phyloP scores from a whole-genome alignment of 2,329 filamentous ascomycete species.

The Fusarium dimerum region DNA sequence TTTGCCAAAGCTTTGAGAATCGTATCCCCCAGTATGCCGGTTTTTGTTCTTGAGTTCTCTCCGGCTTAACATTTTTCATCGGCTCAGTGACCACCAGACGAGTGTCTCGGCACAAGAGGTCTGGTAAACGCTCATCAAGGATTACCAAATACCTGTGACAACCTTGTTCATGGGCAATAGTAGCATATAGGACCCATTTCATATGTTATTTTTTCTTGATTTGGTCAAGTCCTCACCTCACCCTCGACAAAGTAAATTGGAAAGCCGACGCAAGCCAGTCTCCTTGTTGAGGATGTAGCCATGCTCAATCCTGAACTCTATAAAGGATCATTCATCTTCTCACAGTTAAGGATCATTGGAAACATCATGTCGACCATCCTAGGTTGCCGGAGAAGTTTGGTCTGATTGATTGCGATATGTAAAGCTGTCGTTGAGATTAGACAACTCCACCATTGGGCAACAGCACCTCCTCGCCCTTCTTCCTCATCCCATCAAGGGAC shows the following conservation, averaged over 20 bases:
- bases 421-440: neutral
- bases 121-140: neutral
- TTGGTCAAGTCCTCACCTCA: neutral
- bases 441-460: slow-evolving; percentile 9
- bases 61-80: neutral
- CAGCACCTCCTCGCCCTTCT: neutral
- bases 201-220: slow-evolving; percentile 4
- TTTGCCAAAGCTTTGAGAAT: neutral
- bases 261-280: neutral
- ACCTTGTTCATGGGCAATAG: neutral
- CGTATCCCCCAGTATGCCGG: neutral
- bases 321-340: neutral
- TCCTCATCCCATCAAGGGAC: too few species aligned
- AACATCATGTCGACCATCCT: neutral
- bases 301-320: too few species aligned
- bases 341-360: too few species aligned
- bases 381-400: rapidly evolving
- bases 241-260: neutral
- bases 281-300: neutral
- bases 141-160: neutral
- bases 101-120: neutral
- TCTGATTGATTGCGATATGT: too few species aligned
- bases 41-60: neutral
- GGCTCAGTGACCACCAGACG: neutral
- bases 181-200: neutral